These are phyloP conservation scores for Vigna mungo DNA, from an alignment of 306 rosid genomes.

Conservation along the genomic window DNA sequence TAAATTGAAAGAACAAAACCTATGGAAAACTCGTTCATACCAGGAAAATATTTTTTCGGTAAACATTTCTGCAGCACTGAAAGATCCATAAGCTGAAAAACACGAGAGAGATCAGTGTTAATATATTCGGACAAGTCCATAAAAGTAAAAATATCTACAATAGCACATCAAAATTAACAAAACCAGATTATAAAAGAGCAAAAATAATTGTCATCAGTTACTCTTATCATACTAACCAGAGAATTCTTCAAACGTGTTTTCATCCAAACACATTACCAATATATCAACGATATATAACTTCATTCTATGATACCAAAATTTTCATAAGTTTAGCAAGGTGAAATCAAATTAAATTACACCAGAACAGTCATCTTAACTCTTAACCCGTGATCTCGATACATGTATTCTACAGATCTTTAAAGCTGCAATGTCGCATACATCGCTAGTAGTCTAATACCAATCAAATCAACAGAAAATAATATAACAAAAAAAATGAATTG, in stretches of 20 bases:
- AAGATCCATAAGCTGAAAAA: conserved; percentile 71
- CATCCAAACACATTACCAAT: conserved; percentile 22
- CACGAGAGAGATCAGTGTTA: conserved; percentile 25
- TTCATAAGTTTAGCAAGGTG: not conserved
- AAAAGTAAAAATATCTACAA: not conserved
- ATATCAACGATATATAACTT: not conserved
- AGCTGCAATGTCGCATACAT: not conserved
- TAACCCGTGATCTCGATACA: not conserved
- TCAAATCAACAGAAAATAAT: not conserved
- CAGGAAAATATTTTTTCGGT: conserved; percentile 60
- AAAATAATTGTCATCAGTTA: not conserved
- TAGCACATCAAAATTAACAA: not conserved
- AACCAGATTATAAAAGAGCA: conserved; percentile 5
- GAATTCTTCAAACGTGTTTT: not conserved
- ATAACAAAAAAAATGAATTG: not conserved
- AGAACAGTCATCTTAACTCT: not conserved
- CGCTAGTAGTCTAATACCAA: not conserved
- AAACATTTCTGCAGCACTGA: conserved; percentile 58
- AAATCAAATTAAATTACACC: not conserved
- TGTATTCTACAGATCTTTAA: not conserved
- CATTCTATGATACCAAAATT: not conserved
- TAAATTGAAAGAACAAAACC: not conserved
- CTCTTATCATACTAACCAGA: conserved; percentile 15
- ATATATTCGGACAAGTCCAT: conserved; percentile 16
- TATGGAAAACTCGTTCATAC: conserved; percentile 35